Conservation (phyloP, 768 basidiomycete genomes). For the Porphyrellus cyaneotinctus region DNA sequence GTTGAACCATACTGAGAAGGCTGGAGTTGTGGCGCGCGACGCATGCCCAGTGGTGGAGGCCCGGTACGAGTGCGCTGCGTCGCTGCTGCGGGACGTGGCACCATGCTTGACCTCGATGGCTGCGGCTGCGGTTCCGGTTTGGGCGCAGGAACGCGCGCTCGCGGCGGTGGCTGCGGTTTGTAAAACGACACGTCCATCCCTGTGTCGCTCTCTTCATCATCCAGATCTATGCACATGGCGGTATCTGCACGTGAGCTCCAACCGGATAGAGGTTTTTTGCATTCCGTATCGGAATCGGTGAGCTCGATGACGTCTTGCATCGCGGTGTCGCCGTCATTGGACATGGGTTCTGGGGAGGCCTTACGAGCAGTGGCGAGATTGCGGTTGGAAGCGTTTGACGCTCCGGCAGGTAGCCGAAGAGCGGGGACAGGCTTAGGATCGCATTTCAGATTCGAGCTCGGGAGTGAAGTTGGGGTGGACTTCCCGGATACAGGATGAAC, state of each 20-base stretch:
- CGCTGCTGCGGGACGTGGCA: background rate
- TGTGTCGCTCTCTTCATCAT: slow-evolving; percentile 13
- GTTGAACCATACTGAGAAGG: slow-evolving; percentile 20
- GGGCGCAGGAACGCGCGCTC: background rate
- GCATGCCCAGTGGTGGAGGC: slow-evolving; percentile 30
- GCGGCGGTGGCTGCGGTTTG: background rate
- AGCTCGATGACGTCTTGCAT: slow-evolving; percentile 23
- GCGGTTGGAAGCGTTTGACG: background rate
- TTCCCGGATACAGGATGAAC: slow-evolving; percentile 7
- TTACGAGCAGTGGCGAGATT: background rate
- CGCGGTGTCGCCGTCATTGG: slow-evolving; percentile 3
- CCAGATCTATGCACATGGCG: slow-evolving; percentile 13
- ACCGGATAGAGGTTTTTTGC: slow-evolving; percentile 3
- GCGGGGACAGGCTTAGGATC: slow-evolving; percentile 4
- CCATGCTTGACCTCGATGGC: background rate
- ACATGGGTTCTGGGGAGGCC: background rate
- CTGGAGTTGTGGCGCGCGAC: slow-evolving; percentile 16
- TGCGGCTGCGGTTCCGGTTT: slow-evolving; percentile 3
- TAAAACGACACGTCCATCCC: slow-evolving; percentile 21
- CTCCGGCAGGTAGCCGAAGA: background rate
- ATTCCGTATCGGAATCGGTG: slow-evolving; percentile 19
- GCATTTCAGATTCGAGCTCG: slow-evolving; percentile 10
- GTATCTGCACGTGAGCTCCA: slow-evolving; percentile 2
- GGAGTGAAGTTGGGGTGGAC: slow-evolving; percentile 12
- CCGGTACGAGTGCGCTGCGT: slow-evolving; percentile 15